Base-by-base conservation (phyloP, 2,329 filamentous ascomycete species). In the Sporothrix schenckii region DNA sequence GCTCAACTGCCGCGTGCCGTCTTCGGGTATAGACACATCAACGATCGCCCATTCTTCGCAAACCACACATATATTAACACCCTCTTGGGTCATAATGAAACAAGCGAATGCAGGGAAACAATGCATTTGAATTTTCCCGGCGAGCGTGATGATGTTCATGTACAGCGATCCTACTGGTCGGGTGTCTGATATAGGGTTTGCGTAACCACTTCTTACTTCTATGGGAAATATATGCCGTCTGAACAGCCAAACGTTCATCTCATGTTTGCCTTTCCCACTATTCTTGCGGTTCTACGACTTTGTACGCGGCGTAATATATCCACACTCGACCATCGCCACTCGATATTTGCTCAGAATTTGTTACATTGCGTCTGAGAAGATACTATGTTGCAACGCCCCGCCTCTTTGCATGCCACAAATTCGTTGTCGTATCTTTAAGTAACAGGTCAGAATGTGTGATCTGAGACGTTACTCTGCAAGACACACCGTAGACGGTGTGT, bases 1-100 rank as follows among this genome's bases (percentile, higher is more conserved):
- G 65, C 65, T 67, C 21, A 67, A 47, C 50, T 67, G 65, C 65
- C 65, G 65, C 50, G 49, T 56, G 50, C 65, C 50, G 65, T n/a
- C 60, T 44, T 67, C 34, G 50, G 47, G 44, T 39, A 24, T n/a
- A 34, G 16, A 52, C 27, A 27, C 63, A 66, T 9, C 34, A 34
- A 34, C 34, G 34, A 39, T 66, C 41, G 19, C 9, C 41, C 41
- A 49, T 49, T 14, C 10, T 39, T 44, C 39, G n/a, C 27, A 30
- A 3, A 3, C 27, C 4, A 30, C 27, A 30, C 4, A 6, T 49
- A 49, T 49, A 63, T 47, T 44, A 24, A 7, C 5, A 11, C 2
- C 6, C 1, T 47, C 58, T 44, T 30, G 60, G 41, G 21, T 24
- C 13, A 61, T 14, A 61, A 24, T 61, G 56, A 53, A 53, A 24